These are phyloP conservation scores for Acanthamoeba triangularis DNA, from an alignment of 208 protist genomes.

Conservation along the genomic window DNA sequence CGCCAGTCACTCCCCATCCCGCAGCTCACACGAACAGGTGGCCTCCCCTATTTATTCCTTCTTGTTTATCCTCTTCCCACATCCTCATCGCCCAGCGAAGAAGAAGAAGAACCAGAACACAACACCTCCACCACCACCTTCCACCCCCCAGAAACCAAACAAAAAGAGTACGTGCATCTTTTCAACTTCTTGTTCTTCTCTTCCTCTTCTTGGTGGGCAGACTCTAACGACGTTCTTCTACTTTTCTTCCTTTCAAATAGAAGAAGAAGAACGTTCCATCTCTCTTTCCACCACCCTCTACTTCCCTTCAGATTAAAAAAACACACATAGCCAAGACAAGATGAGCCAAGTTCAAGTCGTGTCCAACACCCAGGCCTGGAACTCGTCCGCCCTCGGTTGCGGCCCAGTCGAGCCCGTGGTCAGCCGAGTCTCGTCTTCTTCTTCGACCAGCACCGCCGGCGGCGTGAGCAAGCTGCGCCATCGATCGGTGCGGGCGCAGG, in stretches of 20 bases:
- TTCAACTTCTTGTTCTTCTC: background rate
- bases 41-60: background rate
- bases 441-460: background rate
- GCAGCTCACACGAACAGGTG: background rate
- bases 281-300: background rate
- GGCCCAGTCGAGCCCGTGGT: background rate
- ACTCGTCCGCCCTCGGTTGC: constrained; percentile 4
- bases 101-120: background rate
- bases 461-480: background rate
- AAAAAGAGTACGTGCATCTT: background rate
- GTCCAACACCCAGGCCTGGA: constrained; percentile 36
- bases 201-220: background rate
- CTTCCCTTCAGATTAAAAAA: background rate
- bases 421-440: background rate
- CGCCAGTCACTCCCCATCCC: background rate
- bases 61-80: background rate
- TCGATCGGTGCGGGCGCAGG: background rate
- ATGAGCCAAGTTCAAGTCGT: constrained; percentile 65
- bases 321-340: background rate
- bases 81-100: background rate
- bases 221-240: background rate
- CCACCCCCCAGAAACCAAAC: background rate
- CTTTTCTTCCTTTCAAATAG: background rate
- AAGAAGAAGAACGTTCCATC: background rate
- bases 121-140: background rate